Evolutionary conservation across 345 rosid genomes (phyloP), one percentile per base, ranked within the genome.

Genomic region (Bretschneidera sinensis): DNA sequence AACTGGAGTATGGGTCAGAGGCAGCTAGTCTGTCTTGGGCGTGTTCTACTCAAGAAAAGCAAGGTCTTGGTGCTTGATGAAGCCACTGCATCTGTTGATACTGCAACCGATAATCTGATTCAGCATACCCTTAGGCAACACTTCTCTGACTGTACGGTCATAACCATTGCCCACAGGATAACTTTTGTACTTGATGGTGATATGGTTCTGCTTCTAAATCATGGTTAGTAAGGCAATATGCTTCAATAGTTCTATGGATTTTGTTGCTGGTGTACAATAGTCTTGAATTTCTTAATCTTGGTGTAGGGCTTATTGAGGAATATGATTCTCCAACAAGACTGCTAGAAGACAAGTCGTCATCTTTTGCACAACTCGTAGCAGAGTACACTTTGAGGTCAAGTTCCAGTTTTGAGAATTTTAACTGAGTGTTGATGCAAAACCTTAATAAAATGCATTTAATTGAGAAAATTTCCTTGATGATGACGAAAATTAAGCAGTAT

Each of bases 1-100:
- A 92, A 89, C 61, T 89, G 98, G 96, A 92, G 98, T 65, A 81
- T 87, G 89, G 96, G 96, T 9, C 96, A 92, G 75, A 81, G 92
- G 67, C 96, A 92, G 68, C 78, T 92, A 0, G 85, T 85, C 4
- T 92, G 96, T 68, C 83, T 92, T 0, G 96, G 95, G 0, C 85
- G 96, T 17, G 95, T 87, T 45, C 78, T 92, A 17, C 83, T 89
- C 0, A 85, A 87, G 80, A 85, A 79, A 72, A 89, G 88, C 61
- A 92, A 82, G 65, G 77, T 92, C 56, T 64, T 92, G 73, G 92
- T 87, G 19, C 91, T 89, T 0, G 96, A 92, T 59, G 96, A 92
- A 76, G 98, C 98, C 51, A 89, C 91, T 2, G 89, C 96, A 62
- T 92, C 95, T 0, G 92, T 89, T 49, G 96, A 89, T 60, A 89